Evolutionary conservation across 106 monocot genomes (phyloP), one percentile per base, ranked within the genome.

Genomic region (Dendrobium catenatum): DNA sequence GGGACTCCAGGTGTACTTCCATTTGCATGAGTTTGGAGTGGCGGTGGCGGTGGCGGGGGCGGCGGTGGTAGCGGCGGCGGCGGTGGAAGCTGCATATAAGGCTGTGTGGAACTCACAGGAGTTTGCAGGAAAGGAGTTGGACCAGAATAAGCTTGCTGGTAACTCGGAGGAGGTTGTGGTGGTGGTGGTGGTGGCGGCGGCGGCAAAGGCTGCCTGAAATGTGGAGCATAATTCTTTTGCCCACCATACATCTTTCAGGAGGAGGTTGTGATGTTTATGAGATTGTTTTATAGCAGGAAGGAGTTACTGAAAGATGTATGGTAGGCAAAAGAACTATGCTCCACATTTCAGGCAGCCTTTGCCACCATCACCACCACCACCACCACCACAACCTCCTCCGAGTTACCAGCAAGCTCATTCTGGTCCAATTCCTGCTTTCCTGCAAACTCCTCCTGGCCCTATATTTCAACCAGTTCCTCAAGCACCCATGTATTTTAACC

Each of bases 401-500:
- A 75, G 73, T 24, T 87, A 72, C 54, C 84, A 77, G 20, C 91
- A 82, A 84, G 76, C 55, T 18, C 85, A 74, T 54, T 55, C 81
- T 5, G 61, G 78, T 15, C 77, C 74, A 17, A 81, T 22, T 15
- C 43, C 77, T 5, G 76, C 78, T 22, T 67, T 77, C n/a, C 81
- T 37, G 41, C 84, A 78, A 9, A 55, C 46, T 3, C 77, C 61
- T 67, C 59, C 46, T 4, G 18, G 73, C 15, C 64, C 43, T 19
- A 61, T 42, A 83, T 76, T 51, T 47, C 48, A 42, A 0, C 73
- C 73, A 26, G 37, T 11, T 9, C 78, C 29, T 11, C 87, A 81
- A 72, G 48, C 84, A 83, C 61, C 58, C 27, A 76, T 40, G 6
- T 44, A 73, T 44, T 74, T 42, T 74, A 43, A 43, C 20, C 4